Evolutionary conservation across 805 yeast genomes (phyloP), one percentile per base, ranked within the genome.

Genomic region (Wickerhamiella azyma): DNA sequence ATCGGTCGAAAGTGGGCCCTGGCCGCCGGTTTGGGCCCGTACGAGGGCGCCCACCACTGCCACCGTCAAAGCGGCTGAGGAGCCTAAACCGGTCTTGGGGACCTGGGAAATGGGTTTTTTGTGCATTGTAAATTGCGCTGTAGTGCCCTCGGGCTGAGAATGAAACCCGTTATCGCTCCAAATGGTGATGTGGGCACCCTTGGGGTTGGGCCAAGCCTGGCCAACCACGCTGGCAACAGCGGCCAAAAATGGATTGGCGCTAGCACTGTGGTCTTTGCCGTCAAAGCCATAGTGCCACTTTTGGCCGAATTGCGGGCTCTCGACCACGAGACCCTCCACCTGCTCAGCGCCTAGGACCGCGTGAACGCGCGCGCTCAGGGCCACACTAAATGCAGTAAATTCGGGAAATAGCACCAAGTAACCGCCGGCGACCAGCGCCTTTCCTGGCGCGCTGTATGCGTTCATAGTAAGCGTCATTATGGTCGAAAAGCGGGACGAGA

Each of bases 341-440:
- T 49, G 52, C 44, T 69, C 72, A 1, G 48, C 24, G 21, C 52
- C 44, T 9, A 76, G 70, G 8, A 78, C 70, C 1, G 94, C 85
- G 59, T 88, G 88, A 84, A 92, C 89, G 51, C 97, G 71, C 5
- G 94, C 76, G 1, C 94, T 81, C 14, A 92, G 71, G 0, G 95
- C 97, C 10, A 89, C 78, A 3, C 84, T 94, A 59, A 79, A 82
- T 0, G 95, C 77, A 39, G 69, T 65, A 64, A 81, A 88, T 32
- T 62, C 62, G 0, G 88, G 88, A 48, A 83, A 92, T 17, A 92
- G 66, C 0, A 92, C 97, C 29, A 92, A 69, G 59, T 92, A 92
- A 0, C 98, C 98, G 16, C 98, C 98, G 0, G 92, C 96, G 10
- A 92, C 55, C 24, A 92, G 67, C 1, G 96, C 97, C 61, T 92